phyloP scores from a whole-genome alignment of 1,284 basidiomycete genomes.

The Pisolithus thermaeus region DNA sequence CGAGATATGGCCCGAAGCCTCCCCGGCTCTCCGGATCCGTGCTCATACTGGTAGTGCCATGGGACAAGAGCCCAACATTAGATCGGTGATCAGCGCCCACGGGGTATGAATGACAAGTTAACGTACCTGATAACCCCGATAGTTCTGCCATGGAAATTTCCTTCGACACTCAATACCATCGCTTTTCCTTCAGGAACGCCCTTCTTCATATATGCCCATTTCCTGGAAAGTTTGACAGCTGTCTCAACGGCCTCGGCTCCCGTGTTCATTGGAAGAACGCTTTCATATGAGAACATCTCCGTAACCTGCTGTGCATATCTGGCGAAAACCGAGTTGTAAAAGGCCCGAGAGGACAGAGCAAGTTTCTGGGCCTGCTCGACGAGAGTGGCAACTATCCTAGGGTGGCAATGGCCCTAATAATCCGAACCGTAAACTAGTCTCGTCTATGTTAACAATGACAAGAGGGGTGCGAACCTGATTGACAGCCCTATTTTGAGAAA shows the following conservation, averaged over 20 bases:
- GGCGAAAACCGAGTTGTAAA: slow-evolving; percentile 92
- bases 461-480: slow-evolving; percentile 59
- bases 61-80: not conserved
- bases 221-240: slow-evolving; percentile 76
- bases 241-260: slow-evolving; percentile 98
- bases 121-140: slow-evolving; percentile 77
- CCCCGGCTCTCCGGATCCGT: slow-evolving; percentile 88
- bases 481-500: slow-evolving; percentile 54
- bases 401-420: slow-evolving; percentile 88
- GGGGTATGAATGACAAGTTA: slow-evolving; percentile 1
- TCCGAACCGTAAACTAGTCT: not conserved
- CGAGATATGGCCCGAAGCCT: slow-evolving; percentile 90
- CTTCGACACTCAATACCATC: slow-evolving; percentile 80
- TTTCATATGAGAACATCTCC: slow-evolving; percentile 82
- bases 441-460: not conserved
- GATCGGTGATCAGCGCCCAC: not conserved
- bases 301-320: slow-evolving; percentile 86
- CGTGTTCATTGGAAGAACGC: slow-evolving; percentile 99
- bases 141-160: slow-evolving; percentile 97
- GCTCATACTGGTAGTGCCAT: slow-evolving; percentile 62
- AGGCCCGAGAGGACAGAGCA: slow-evolving; percentile 92
- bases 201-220: slow-evolving; percentile 92
- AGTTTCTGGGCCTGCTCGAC: slow-evolving; percentile 84
- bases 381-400: slow-evolving; percentile 78
- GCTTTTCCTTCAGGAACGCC: slow-evolving; percentile 81